These are phyloP conservation scores for Zarea fungicola DNA, from an alignment of 2,329 filamentous ascomycete species.

Conservation along the genomic window DNA sequence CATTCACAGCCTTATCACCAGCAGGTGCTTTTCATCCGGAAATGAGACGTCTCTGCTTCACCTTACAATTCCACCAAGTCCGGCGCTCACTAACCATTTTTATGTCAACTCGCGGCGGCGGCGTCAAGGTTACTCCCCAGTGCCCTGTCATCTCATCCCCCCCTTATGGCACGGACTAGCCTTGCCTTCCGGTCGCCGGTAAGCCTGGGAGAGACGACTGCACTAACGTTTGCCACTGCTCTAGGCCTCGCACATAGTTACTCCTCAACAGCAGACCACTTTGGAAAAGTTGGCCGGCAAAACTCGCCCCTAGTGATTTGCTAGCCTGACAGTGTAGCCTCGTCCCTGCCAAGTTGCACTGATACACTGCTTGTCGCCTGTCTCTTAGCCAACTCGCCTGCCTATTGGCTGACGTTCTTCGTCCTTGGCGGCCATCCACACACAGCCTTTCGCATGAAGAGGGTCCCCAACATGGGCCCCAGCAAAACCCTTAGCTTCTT, in stretches of 20 bases:
- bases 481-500: not conserved
- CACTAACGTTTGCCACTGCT: not conserved
- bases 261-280: not conserved
- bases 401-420: too few species aligned
- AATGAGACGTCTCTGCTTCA: too few species aligned
- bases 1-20: too few species aligned
- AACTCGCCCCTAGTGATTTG: not conserved
- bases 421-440: too few species aligned
- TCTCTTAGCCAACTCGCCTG: too few species aligned
- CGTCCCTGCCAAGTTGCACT: not conserved
- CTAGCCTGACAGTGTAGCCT: not conserved
- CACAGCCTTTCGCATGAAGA: not conserved
- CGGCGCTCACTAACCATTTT: too few species aligned
- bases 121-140: too few species aligned
- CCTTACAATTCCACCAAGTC: too few species aligned
- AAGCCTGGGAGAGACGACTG: slow-evolving; percentile 5
- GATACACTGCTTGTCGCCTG: not conserved
- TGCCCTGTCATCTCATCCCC: too few species aligned
- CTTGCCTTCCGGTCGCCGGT: slow-evolving; percentile 4
- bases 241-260: not conserved
- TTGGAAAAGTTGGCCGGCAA: not conserved
- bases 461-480: not conserved
- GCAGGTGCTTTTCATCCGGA: too few species aligned
- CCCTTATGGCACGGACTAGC: not conserved
- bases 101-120: too few species aligned